A percentile compares a stretch with the other conserved stretches of the same genome.
Evolutionary conservation across 257 asterid species (phyloP).

Genomic region (Solanum lycopersicoides): DNA sequence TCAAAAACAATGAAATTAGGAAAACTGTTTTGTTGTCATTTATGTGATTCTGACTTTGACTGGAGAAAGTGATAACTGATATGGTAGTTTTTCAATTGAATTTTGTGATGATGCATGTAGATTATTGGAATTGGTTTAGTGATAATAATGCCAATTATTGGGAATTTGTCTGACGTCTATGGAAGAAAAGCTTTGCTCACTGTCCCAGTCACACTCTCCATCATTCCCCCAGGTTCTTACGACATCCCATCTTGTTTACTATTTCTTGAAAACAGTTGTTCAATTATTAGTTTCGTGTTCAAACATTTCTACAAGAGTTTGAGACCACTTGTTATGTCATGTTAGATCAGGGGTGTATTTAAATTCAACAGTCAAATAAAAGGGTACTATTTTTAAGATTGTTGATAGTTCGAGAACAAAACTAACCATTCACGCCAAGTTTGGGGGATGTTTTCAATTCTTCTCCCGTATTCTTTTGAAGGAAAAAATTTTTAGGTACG

Average conservation of each 20-base stretch:
- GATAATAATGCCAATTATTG: conserved; percentile 45
- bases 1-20: too few relatives aligned
- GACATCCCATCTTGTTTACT: background rate
- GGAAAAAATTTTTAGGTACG: background rate
- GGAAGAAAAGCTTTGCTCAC: conserved; percentile 48
- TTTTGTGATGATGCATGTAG: conserved; percentile 13
- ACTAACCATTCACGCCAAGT: background rate
- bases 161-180: conserved; percentile 36
- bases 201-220: conserved; percentile 30
- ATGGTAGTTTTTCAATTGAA: background rate
- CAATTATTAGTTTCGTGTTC: too few relatives aligned
- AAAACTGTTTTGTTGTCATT: too few relatives aligned
- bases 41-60: too few relatives aligned
- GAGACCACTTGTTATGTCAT: too few relatives aligned
- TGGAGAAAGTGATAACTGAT: background rate
- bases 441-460: background rate
- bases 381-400: too few relatives aligned
- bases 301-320: too few relatives aligned
- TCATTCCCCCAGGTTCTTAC: conserved; percentile 38
- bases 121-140: conserved; percentile 41
- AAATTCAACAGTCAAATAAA: background rate
- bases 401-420: background rate
- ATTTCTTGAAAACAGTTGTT: background rate
- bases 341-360: too few relatives aligned
- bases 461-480: background rate